Percentiles rank a stretch among this genome's conserved stretches.
Conservation (phyloP, 257 asterid species). For the Solanum clarkiae region DNA sequence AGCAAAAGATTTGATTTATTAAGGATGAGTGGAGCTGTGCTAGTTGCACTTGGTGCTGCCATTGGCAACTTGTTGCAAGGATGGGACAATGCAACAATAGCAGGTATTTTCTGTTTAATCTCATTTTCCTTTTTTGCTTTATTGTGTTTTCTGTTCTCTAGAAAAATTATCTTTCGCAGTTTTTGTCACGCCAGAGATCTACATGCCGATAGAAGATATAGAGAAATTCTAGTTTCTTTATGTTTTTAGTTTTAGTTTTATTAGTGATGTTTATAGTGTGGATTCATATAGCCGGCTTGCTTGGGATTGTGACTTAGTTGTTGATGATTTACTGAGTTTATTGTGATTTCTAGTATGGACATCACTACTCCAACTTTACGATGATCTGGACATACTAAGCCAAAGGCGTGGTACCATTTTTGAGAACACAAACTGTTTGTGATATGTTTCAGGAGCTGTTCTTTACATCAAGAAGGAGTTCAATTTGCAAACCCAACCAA, state of each 20-base stretch:
- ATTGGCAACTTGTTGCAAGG: slow-evolving; percentile 92
- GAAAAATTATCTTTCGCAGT: neutral
- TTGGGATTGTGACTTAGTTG: neutral
- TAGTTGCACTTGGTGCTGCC: slow-evolving; percentile 77
- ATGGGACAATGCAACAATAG: slow-evolving; percentile 99
- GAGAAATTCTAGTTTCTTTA: neutral
- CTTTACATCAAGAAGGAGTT: slow-evolving; percentile 87
- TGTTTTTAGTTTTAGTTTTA: neutral
- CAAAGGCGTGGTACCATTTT: neutral
- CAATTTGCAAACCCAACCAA: slow-evolving; percentile 55
- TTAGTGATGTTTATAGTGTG: neutral
- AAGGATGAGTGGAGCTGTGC: slow-evolving; percentile 74
- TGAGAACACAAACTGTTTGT: neutral
- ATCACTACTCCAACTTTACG: neutral
- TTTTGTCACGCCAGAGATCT: neutral
- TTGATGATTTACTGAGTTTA: neutral
- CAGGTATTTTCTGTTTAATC: slow-evolving; percentile 35
- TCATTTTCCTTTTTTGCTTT: neutral
- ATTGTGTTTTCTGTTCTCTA: neutral
- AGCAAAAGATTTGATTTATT: neutral
- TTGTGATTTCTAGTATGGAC: neutral
- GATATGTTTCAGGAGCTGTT: slow-evolving; percentile 55
- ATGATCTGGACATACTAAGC: neutral
- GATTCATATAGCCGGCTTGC: neutral
- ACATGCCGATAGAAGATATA: neutral